A percentile compares a stretch with the other conserved stretches of the same genome.
These are phyloP conservation scores for Cystobasidium tubakii DNA, from an alignment of 768 basidiomycete genomes.

Conservation along the genomic window DNA sequence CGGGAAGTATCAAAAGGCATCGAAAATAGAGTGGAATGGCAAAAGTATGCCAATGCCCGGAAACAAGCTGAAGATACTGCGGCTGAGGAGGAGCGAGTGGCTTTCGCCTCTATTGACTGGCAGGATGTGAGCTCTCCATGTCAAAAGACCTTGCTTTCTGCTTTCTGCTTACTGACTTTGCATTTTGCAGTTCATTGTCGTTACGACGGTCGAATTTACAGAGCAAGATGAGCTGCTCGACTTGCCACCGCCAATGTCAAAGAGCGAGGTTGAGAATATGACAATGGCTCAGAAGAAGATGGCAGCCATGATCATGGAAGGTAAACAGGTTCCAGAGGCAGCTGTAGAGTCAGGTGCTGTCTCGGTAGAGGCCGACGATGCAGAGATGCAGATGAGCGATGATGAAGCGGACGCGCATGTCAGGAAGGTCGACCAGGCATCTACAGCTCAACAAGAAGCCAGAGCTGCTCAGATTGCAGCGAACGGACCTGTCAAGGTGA, in stretches of 20 bases:
- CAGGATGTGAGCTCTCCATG: slow-evolving; percentile 59
- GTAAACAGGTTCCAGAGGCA: slow-evolving; percentile 59
- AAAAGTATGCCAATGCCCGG: slow-evolving; percentile 71
- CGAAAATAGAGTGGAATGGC: slow-evolving; percentile 78
- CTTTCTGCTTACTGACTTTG: not conserved
- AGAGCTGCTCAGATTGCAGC: slow-evolving; percentile 46
- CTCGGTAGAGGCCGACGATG: slow-evolving; percentile 50
- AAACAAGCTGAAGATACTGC: slow-evolving; percentile 81
- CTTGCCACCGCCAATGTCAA: slow-evolving; percentile 91
- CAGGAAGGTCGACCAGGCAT: slow-evolving; percentile 59
- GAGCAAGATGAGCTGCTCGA: slow-evolving; percentile 77
- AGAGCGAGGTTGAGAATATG: slow-evolving; percentile 92
- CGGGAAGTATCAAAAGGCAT: slow-evolving; percentile 75
- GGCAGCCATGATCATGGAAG: slow-evolving; percentile 98
- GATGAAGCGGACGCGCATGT: slow-evolving; percentile 59
- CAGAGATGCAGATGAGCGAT: slow-evolving; percentile 63
- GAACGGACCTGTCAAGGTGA: slow-evolving; percentile 11
- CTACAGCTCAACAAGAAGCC: slow-evolving; percentile 57
- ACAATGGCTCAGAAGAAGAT: slow-evolving; percentile 93
- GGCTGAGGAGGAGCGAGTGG: slow-evolving; percentile 86
- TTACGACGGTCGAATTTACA: slow-evolving; percentile 96
- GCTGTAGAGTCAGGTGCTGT: slow-evolving; percentile 67
- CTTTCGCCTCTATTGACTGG: slow-evolving; percentile 98
- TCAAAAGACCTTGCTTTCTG: not conserved
- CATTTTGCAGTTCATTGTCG: slow-evolving; percentile 69